A percentile compares a stretch with the other conserved stretches of the same genome.
These are phyloP conservation scores for Kluyveromyces starmeri DNA, from an alignment of 805 yeast species.

Conservation along the genomic window DNA sequence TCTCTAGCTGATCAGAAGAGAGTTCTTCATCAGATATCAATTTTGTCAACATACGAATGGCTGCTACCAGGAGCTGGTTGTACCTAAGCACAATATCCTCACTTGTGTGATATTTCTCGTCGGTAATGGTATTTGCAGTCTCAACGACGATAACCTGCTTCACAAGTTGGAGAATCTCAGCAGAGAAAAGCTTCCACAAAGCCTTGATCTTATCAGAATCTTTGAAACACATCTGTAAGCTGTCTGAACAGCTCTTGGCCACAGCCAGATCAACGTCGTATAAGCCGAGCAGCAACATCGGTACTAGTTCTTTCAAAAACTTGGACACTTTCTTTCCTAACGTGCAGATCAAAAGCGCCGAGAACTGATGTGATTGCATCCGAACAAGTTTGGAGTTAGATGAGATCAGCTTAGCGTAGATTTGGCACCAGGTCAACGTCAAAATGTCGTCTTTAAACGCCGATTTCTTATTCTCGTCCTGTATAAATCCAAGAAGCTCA, in stretches of 20 bases:
- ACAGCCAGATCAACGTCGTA: constrained; percentile 65
- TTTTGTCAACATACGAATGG: constrained; percentile 39
- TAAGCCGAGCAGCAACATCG: constrained; percentile 62
- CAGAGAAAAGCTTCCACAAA: constrained; percentile 52
- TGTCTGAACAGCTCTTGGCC: constrained; percentile 37
- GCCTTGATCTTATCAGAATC: constrained; percentile 44
- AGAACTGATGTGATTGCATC: constrained; percentile 51
- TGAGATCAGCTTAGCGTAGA: constrained; percentile 70
- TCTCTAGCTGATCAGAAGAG: constrained; percentile 15
- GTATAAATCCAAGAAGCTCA: constrained; percentile 39
- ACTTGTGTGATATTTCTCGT: constrained; percentile 56
- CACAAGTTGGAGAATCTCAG: constrained; percentile 47
- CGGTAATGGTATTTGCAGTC: constrained; percentile 56
- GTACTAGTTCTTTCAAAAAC: constrained; percentile 62
- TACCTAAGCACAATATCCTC: constrained; percentile 63
- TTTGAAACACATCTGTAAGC: constrained; percentile 47
- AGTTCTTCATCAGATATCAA: constrained; percentile 18
- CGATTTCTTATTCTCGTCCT: constrained; percentile 13
- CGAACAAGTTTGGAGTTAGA: constrained; percentile 65
- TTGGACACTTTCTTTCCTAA: constrained; percentile 52
- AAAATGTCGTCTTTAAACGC: constrained; percentile 42
- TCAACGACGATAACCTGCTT: constrained; percentile 48
- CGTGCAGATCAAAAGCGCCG: constrained; percentile 41
- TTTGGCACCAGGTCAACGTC: constrained; percentile 63
- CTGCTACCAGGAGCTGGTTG: constrained; percentile 43